A percentile compares a stretch with the other conserved stretches of the same genome.
Conservation (phyloP, 352 stramenopile genomes). For the Phytopythium cucurbitacearum region DNA sequence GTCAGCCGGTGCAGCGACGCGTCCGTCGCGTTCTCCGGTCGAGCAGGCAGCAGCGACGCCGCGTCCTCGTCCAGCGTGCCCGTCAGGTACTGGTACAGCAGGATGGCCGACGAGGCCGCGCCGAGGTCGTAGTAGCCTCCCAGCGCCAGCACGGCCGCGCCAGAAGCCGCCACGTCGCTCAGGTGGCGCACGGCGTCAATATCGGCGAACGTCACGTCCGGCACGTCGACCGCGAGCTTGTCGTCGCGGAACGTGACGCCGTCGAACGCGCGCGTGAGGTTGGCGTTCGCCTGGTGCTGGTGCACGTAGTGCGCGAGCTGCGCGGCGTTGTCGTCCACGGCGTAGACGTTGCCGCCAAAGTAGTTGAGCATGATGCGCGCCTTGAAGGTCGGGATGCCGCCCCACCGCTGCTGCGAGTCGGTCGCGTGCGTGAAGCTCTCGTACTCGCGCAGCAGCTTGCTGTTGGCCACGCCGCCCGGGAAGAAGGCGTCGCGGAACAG, state of each 20-base stretch:
- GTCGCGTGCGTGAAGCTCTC: slow-evolving; percentile 69
- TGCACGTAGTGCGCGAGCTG: slow-evolving; percentile 63
- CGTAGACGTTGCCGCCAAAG: slow-evolving; percentile 81
- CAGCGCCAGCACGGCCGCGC: slow-evolving; percentile 63
- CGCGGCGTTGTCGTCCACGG: slow-evolving; percentile 61
- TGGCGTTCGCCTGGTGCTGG: slow-evolving; percentile 58
- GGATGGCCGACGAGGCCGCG: slow-evolving; percentile 61
- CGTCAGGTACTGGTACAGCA: slow-evolving; percentile 78
- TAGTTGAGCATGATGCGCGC: slow-evolving; percentile 80
- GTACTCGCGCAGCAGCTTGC: slow-evolving; percentile 60
- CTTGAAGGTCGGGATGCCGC: slow-evolving; percentile 69
- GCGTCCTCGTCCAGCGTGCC: slow-evolving; percentile 64
- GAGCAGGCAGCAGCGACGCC: slow-evolving; percentile 39
- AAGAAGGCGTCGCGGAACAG: slow-evolving; percentile 71
- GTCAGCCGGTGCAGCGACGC: slow-evolving; percentile 57
- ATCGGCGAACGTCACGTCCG: slow-evolving; percentile 36
- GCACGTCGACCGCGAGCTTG: slow-evolving; percentile 27
- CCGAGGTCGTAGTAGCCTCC: slow-evolving; percentile 82
- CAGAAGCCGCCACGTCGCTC: slow-evolving; percentile 54
- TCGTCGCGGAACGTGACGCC: slow-evolving; percentile 65
- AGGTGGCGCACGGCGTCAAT: slow-evolving; percentile 56
- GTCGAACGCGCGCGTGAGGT: slow-evolving; percentile 44
- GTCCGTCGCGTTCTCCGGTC: slow-evolving; percentile 37
- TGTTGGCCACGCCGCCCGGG: slow-evolving; percentile 70
- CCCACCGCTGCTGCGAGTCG: slow-evolving; percentile 74